These are phyloP conservation scores for Candida michaelii DNA, from an alignment of 805 yeast genomes.

Conservation along the genomic window DNA sequence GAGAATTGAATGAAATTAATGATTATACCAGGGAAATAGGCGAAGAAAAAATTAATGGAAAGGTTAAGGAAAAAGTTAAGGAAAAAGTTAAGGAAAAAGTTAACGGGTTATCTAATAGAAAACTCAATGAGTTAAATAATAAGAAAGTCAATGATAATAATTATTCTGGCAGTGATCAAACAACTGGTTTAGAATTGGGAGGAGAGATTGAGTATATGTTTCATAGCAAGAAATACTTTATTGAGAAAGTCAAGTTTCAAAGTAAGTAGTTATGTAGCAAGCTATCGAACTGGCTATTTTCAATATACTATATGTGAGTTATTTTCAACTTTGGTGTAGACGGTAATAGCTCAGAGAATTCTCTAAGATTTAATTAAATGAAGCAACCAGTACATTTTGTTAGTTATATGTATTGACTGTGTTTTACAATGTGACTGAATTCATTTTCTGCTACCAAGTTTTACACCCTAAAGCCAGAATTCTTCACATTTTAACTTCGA, in stretches of 20 bases:
- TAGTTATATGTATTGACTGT: neutral
- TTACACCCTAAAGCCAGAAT: too few species aligned
- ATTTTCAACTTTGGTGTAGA: constrained; percentile 1
- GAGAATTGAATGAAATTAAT: constrained; percentile 2
- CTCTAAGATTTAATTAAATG: neutral
- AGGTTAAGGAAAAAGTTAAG: neutral
- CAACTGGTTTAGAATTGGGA: constrained; percentile 1
- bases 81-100: neutral
- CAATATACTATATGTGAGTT: neutral
- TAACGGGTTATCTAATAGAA: neutral
- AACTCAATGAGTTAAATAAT: neutral
- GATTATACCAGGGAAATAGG: neutral
- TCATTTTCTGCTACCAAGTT: too few species aligned
- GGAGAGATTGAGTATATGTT: constrained; percentile 3
- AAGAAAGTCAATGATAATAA: neutral
- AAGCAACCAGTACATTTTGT: neutral
- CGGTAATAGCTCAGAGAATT: neutral
- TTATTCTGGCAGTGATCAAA: neutral
- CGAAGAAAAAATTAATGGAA: neutral
- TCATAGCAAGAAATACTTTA: constrained; percentile 2
- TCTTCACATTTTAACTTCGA: too few species aligned
- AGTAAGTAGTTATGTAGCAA: constrained; percentile 2
- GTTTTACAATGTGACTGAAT: too few species aligned
- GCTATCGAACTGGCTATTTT: constrained; percentile 1
- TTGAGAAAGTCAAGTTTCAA: constrained; percentile 1